phyloP scores from a whole-genome alignment of 148 eudicot genomes.

The Nyssa sinensis region DNA sequence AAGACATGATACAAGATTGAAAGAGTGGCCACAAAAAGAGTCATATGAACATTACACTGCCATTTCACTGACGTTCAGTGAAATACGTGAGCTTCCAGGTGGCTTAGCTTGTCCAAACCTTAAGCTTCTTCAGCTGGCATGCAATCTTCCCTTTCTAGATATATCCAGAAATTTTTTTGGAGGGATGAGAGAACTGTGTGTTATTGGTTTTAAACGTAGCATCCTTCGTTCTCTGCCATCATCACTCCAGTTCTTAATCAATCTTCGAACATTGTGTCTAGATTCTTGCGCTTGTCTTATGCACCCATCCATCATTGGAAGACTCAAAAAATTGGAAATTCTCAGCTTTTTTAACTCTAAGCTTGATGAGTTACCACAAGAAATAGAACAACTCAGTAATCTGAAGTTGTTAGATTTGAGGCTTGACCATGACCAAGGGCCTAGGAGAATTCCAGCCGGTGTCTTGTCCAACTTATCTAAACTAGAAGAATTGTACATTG shows the following conservation, averaged over 20 bases:
- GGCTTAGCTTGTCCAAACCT: constrained; percentile 29
- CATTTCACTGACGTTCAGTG: too few species aligned
- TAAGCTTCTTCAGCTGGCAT: constrained; percentile 23
- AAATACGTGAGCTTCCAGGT: constrained; percentile 13
- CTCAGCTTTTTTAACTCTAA: constrained; percentile 33
- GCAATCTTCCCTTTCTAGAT: constrained; percentile 9
- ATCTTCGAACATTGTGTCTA: constrained; percentile 30
- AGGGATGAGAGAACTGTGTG: constrained; percentile 37
- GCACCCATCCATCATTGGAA: constrained; percentile 28
- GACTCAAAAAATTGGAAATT: constrained; percentile 36
- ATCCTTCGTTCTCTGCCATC: constrained; percentile 12
- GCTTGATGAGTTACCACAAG: constrained; percentile 28
- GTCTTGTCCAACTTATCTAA: too few species aligned
- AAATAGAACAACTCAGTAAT: constrained; percentile 27
- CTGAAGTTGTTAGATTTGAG: constrained; percentile 38
- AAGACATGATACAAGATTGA: constrained; percentile 20
- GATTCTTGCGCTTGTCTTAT: constrained; percentile 19
- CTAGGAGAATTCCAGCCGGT: constrained; percentile 16
- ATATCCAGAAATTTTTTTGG: constrained; percentile 28
- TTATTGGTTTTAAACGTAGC: constrained; percentile 31
- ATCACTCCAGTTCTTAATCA: constrained; percentile 31
- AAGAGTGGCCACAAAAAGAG: constrained; percentile 25
- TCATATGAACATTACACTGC: constrained; percentile 23
- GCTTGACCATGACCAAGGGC: not conserved
- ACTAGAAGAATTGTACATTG: too few species aligned